Base-by-base conservation (phyloP, 352 stramenopile species). In the Globisporangium splendens region DNA sequence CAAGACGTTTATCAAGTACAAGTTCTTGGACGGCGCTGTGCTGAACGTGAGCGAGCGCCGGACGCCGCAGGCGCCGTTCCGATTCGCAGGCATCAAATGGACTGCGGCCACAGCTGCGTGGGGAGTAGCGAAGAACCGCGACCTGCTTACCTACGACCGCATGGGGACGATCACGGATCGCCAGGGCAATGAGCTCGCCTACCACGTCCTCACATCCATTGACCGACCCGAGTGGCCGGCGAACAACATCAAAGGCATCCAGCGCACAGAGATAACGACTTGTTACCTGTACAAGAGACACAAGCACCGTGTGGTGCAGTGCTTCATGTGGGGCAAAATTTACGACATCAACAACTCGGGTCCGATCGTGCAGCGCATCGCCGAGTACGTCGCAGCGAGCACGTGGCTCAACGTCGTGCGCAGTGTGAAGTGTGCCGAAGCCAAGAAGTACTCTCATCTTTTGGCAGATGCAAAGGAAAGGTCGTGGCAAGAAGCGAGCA, bases 61-160 rank as follows among this genome's bases (percentile, higher is more conserved):
- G 1, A 68, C 56, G 15, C 44, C 58, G 0, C 51, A 77, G 17
- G 60, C 65, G 31, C 71, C 71, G 31, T 79, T 63, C 47, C 66
- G 66, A 46, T 79, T 77, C 41, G 68, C 68, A 1, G 71, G 71
- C 12, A 77, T 79, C 63, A 77, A 77, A 47, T 79, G 69, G 71
- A 75, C 70, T 42, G 65, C 69, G 1, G 58, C 56, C 8, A 61
- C 51, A 8, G 68, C 59, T 13, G 62, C 54, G 15, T 75, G 70
- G 62, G 69, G 71, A 1, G 28, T 55, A 11, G 50, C 44, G 18
- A 56, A 63, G 21, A 55, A 74, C 47, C 66, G 63, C 33, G 71
- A 79, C 52, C 52, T 65, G 22, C 59, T 81, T 12, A 77, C 53
- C 8, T 59, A 63, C 60, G 48, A 65, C 46, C 61, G 56, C 31